Evolutionary conservation across 2,329 filamentous ascomycete species (phyloP).

Genomic region (Juglanconis sp.): DNA sequence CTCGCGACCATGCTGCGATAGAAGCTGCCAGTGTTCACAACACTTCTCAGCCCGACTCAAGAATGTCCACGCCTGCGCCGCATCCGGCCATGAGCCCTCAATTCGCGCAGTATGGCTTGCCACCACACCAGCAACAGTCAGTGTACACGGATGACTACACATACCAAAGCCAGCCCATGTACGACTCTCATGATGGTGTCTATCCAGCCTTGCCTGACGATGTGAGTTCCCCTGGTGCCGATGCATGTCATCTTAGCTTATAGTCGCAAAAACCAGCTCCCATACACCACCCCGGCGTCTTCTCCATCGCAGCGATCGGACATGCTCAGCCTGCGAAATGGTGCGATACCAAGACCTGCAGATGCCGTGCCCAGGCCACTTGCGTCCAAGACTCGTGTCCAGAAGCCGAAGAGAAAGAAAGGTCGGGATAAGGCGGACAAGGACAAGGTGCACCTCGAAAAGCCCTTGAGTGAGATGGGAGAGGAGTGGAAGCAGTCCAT

Average conservation of each 20-base stretch:
- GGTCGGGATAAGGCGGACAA: conserved; percentile 42
- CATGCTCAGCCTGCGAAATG: conserved; percentile 36
- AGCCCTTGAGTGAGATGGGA: conserved; percentile 69
- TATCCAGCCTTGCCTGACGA: conserved; percentile 19
- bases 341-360: conserved; percentile 21
- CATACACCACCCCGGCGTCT: conserved; percentile 49
- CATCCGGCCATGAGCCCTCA: conserved; percentile 23
- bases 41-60: conserved; percentile 34
- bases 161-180: conserved; percentile 13
- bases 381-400: conserved; percentile 24
- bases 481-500: conserved; percentile 56
- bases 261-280: conserved; percentile 25
- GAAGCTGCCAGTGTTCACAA: conserved; percentile 26
- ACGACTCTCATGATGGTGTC: conserved; percentile 19
- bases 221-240: background rate
- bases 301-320: conserved; percentile 42
- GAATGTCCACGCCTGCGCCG: conserved; percentile 37
- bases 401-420: conserved; percentile 39
- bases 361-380: conserved; percentile 19
- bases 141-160: conserved; percentile 1
- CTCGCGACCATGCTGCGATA: conserved; percentile 25
- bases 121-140: conserved; percentile 28
- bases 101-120: conserved; percentile 26
- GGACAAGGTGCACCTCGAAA: conserved; percentile 42
- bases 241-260: conserved; percentile 1